Conservation (phyloP, 1,284 basidiomycete genomes). For the Cutaneotrichosporon sp. region DNA sequence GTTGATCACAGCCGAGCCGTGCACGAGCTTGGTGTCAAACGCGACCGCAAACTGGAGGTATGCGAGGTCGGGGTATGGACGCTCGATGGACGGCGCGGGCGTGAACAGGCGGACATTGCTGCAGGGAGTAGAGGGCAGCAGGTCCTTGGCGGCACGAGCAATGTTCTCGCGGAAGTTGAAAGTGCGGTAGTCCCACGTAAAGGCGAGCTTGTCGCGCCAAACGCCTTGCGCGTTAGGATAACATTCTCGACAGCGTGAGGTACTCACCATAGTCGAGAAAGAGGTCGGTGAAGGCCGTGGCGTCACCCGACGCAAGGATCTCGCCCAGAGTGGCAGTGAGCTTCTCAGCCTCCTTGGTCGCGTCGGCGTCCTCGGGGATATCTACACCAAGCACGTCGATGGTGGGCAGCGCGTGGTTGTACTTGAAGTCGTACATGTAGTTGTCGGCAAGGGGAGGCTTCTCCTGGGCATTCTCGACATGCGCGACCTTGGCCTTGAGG, state of each 20-base stretch:
- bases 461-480: background rate
- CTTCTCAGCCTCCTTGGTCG: background rate
- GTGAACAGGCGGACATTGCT: constrained; percentile 48
- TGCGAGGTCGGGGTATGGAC: constrained; percentile 55
- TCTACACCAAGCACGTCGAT: constrained; percentile 14
- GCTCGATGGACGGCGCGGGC: constrained; percentile 45
- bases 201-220: constrained; percentile 24
- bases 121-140: constrained; percentile 19
- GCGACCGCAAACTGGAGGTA: constrained; percentile 57
- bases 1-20: constrained; percentile 54
- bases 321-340: constrained; percentile 6
- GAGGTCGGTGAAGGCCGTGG: constrained; percentile 19
- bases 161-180: constrained; percentile 53
- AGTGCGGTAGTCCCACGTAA: constrained; percentile 62
- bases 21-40: constrained; percentile 54
- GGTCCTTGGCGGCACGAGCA: constrained; percentile 22
- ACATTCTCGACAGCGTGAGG: background rate
- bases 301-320: constrained; percentile 7
- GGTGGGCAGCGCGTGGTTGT: constrained; percentile 23
- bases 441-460: constrained; percentile 14
- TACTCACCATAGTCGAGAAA: constrained; percentile 27
- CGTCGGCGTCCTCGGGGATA: constrained; percentile 15
- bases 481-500: constrained; percentile 14
- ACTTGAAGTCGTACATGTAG: constrained; percentile 31
- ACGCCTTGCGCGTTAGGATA: constrained; percentile 3